Base-by-base conservation (phyloP, 345 rosid genomes). In the Hypericum perforatum region DNA sequence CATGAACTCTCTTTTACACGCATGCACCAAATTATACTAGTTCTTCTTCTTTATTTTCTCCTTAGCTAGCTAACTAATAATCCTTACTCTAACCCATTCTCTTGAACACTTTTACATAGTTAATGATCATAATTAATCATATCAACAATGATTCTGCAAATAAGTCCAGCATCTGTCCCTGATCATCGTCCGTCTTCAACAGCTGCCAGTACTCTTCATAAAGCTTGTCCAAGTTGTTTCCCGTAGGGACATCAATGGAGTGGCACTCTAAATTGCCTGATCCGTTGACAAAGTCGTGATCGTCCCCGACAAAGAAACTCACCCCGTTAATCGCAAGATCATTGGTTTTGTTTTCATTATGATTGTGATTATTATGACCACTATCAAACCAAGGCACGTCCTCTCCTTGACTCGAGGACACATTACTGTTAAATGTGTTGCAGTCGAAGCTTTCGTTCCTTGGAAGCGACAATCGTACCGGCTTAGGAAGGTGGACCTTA, bases 141-240 rank as follows among this genome's bases (percentile, higher is more conserved):
- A 46, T 11, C 52, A 74, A 10, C 8, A 76, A 49, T 0, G 77
- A 69, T 44, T 74, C 71, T 0, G 74, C 63, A 48, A 76, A 69
- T 5, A 62, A 51, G 36, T 76, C 74, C 6, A 66, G 39, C 32
- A 22, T 22, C 22, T 73, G 62, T 6, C 42, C 12, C 51, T 59
- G 66, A 32, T 76, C 76, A n/a, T 61, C 71, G 5, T 62, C 70
- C 3, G 60, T 47, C 53, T 68, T 67, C 63, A 74, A 54, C 9
- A 79, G 61, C 62, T 71, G 66, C 41, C 69, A 50, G 70, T 72
- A 76, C 57, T 76, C 85, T 16, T 74, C 69, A 37, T 76, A 79
- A 11, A 79, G 66, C 36, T 71, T 65, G 50, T 74, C 63, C 0
- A 79, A 39, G 9, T 61, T 61, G 59, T 56, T 32, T 8, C 55